Base-by-base conservation (phyloP, 139 green algal species). In the Chlorella sp. region DNA sequence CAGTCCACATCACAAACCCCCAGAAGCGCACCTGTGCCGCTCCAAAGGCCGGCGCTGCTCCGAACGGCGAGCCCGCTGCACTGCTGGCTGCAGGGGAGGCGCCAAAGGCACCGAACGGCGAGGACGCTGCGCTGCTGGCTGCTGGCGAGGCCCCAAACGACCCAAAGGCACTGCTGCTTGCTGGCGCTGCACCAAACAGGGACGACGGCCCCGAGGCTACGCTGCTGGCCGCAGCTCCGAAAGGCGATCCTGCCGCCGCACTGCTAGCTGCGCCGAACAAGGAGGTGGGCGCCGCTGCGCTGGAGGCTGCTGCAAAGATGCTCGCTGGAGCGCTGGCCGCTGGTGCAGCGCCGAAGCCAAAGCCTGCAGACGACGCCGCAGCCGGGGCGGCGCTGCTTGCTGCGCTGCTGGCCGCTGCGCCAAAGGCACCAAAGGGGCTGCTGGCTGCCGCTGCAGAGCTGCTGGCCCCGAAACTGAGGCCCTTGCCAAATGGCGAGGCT, bases 181-280 rank as follows among this genome's bases (percentile, higher is more conserved):
- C 75, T 70, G 75, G n/a, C 36, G 79, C 67, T 9, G 80, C 67
- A 40, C 78, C 78, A 51, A 76, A 84, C 1, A 65, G 22, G 7
- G 62, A 74, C 9, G 19, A 26, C 28, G 46, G 73, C 0, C 51
- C 51, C 14, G 76, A 41, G 7, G 43, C 62, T 8, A 16, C 19
- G 65, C 44, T 76, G 79, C 64, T 76, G 19, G 82, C 73, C 2
- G 83, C 73, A 5, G 70, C 28, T 32, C 83, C 83, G 72, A 87
- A 87, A n/a, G 60, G 40, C 1, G 56, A 44, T 2, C 43, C 38
- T 13, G 48, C 65, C 1, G 72, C 44, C 0, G 72, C 72, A 38
- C 48, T 60, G 83, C 80, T 76, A n/a, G 51, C 43, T 40, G 69
- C 54, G 30, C 85, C 85, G 69, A 88, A 88, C 7, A 82, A 54